Evolutionary conservation across 352 stramenopile genomes (phyloP).

Genomic region (Globisporangium yorkense): DNA sequence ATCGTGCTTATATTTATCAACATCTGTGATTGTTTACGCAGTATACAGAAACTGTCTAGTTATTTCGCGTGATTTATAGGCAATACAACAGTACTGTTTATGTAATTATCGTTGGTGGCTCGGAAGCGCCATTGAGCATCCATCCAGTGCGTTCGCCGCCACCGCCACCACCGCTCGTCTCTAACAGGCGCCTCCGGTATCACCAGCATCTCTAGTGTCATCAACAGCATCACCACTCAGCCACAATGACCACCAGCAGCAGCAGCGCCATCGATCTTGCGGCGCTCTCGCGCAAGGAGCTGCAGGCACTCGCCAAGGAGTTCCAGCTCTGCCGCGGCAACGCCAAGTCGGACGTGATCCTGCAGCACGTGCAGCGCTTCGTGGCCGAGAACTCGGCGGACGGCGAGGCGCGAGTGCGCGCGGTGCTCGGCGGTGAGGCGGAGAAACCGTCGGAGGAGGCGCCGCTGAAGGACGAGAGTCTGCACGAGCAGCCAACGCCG

Average conservation of each 20-base stretch:
- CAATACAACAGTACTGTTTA: too few relatives aligned
- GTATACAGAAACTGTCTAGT: too few relatives aligned
- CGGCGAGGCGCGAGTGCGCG: slow-evolving; percentile 30
- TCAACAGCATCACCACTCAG: not conserved
- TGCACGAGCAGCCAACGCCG: not conserved
- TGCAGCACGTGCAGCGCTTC: slow-evolving; percentile 38
- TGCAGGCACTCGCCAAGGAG: slow-evolving; percentile 62
- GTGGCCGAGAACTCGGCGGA: slow-evolving; percentile 28
- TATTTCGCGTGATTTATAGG: too few relatives aligned
- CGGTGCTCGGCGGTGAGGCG: slow-evolving; percentile 12
- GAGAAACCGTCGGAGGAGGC: not conserved
- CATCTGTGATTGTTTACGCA: too few relatives aligned
- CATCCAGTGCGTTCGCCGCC: too few relatives aligned
- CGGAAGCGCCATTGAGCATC: too few relatives aligned
- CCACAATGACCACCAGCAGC: not conserved
- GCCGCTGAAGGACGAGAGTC: slow-evolving; percentile 5
- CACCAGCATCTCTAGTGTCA: too few relatives aligned
- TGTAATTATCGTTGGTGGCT: too few relatives aligned
- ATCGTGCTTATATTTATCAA: too few relatives aligned
- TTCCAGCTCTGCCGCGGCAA: slow-evolving; percentile 60
- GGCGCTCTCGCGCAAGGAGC: slow-evolving; percentile 47
- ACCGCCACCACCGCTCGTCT: too few relatives aligned
- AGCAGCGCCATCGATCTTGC: slow-evolving; percentile 21
- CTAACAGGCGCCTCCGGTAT: too few relatives aligned
- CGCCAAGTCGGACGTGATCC: slow-evolving; percentile 62